Conservation (phyloP, 495 filamentous ascomycete genomes). For the Copromyces sp. region DNA sequence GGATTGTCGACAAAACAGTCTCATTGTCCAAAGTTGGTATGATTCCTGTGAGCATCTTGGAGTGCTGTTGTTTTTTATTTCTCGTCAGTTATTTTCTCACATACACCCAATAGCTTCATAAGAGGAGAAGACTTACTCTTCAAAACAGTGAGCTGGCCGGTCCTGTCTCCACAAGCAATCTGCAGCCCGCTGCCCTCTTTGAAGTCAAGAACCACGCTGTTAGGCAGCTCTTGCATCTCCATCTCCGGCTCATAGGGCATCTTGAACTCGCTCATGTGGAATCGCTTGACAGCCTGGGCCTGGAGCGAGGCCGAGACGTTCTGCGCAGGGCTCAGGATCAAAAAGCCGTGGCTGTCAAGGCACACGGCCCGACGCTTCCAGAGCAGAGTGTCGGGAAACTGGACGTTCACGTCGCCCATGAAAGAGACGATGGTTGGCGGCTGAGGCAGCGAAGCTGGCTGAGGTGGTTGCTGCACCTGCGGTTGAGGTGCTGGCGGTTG, state of each 20-base stretch:
- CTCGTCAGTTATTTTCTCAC: conserved; percentile 5
- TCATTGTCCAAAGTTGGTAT: conserved; percentile 29
- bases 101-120: neutral
- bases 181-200: conserved; percentile 74
- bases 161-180: conserved; percentile 70
- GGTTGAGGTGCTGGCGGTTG: conserved; percentile 20
- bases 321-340: conserved; percentile 56
- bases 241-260: conserved; percentile 72
- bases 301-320: conserved; percentile 29
- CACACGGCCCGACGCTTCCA: conserved; percentile 84
- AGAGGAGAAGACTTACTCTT: conserved; percentile 42
- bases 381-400: conserved; percentile 83
- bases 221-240: conserved; percentile 78
- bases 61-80: conserved; percentile 23
- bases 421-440: conserved; percentile 42
- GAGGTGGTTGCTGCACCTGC: neutral
- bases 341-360: conserved; percentile 64
- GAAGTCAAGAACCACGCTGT: conserved; percentile 79
- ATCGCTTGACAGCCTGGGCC: conserved; percentile 50
- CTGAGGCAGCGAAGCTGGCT: conserved; percentile 15
- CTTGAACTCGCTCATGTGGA: conserved; percentile 72
- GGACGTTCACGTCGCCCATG: conserved; percentile 83
- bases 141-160: conserved; percentile 58
- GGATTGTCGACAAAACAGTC: neutral
- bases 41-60: conserved; percentile 38